phyloP scores from a whole-genome alignment of 768 basidiomycete genomes.

The Lentinula sp. region DNA sequence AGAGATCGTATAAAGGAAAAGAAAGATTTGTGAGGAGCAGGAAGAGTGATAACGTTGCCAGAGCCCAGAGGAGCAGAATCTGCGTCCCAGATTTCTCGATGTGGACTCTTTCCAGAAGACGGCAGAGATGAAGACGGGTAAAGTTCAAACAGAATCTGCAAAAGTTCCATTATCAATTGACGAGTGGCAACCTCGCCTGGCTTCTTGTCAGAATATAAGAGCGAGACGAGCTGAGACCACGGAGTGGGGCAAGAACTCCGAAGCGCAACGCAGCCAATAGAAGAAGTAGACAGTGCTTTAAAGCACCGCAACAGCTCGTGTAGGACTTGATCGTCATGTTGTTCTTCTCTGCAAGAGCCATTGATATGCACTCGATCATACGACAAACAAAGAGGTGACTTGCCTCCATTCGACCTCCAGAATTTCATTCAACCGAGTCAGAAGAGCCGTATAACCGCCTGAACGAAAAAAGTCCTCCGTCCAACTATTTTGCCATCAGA shows the following conservation, averaged over 20 bases:
- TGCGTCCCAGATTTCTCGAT: conserved; percentile 55
- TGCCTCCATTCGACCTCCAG: conserved; percentile 97
- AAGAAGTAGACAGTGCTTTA: conserved; percentile 87
- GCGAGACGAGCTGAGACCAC: conserved; percentile 72
- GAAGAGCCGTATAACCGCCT: conserved; percentile 81
- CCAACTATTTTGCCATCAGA: conserved; percentile 51
- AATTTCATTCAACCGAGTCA: conserved; percentile 84
- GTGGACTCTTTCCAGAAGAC: conserved; percentile 32
- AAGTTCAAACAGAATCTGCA: conserved; percentile 83
- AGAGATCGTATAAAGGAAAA: conserved; percentile 72
- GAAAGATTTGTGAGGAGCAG: conserved; percentile 64
- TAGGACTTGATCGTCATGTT: conserved; percentile 92
- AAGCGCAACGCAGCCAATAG: conserved; percentile 84
- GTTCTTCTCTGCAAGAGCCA: conserved; percentile 74
- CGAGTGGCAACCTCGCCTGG: conserved; percentile 90
- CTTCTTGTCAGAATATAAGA: conserved; percentile 96
- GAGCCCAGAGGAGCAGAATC: conserved; percentile 29
- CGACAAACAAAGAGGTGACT: background rate
- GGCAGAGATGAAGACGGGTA: conserved; percentile 73
- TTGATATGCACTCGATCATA: background rate
- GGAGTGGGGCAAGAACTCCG: conserved; percentile 87
- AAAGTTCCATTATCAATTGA: conserved; percentile 84
- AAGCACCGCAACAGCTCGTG: conserved; percentile 91
- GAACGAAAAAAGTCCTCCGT: conserved; percentile 76
- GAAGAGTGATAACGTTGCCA: conserved; percentile 56